Base-by-base conservation (phyloP, 2,329 filamentous ascomycete genomes). In the Colletotrichum ledebouriae region DNA sequence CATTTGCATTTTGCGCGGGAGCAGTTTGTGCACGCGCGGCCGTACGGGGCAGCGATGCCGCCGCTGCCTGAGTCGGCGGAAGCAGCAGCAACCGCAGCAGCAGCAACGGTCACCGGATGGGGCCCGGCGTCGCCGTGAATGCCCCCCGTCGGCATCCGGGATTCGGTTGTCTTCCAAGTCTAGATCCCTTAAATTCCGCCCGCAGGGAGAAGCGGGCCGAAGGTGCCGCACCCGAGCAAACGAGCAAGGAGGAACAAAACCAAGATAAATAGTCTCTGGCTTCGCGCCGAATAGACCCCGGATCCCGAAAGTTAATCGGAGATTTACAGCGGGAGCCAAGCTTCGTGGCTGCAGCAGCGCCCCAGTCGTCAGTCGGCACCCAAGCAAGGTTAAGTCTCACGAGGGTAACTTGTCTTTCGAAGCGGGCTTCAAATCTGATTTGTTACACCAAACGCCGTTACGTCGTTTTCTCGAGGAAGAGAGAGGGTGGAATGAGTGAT, bases 1-100 rank as follows among this genome's bases (percentile, higher is more conserved):
- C 82, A 84, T 74, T 81, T 82, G 74, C 82, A 82, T 63, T 83
- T 84, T 39, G 81, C 81, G 53, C 78, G 79, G 53, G 78, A 76
- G 70, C 82, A 84, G 61, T 78, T 80, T 49, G 74, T 71, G 59
- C 82, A 83, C 7, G 82, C 78, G 39, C 79, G 77, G 29, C 81
- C 81, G 66, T 83, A 81, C 10, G 79, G 78, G 2, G 79, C 79
- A 1, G 79, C 25, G 56, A 69, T 69, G 15, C 68, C 63, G 34
- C 56, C 33, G 6, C 63, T 22, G 42, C 64, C 65, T 34, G 37
- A 39, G 11, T 12, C 37, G 34, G 34, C 5, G 10, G 25, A 25
- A 29, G 29, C 29, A 7, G 29, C 29, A 6, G 25, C 47, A 29
- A 6, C 29, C 1, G 29, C 29, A 6, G 25, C 47, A 11, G 49